Evolutionary conservation across 2,329 filamentous ascomycete genomes (phyloP).

Genomic region (Lomentospora prolificans): DNA sequence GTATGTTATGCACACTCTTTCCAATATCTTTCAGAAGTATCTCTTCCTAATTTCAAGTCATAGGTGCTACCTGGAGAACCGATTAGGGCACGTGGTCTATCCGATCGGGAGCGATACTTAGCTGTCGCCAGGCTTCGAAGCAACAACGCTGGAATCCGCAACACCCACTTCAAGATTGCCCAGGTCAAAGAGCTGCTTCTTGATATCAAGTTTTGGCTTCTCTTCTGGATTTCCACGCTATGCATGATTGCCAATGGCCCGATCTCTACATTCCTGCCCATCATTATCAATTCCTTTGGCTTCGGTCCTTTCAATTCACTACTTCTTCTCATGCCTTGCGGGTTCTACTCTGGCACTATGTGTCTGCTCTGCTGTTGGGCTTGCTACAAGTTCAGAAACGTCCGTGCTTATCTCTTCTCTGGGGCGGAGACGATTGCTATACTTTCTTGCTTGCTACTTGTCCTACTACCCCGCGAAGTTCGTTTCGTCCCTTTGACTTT

Average conservation of each 20-base stretch:
- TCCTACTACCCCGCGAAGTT: constrained; percentile 24
- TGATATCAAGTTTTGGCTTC: constrained; percentile 52
- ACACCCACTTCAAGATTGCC: constrained; percentile 36
- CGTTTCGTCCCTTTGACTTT: no score
- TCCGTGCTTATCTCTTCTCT: constrained; percentile 27
- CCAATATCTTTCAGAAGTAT: no score
- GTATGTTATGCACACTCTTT: background rate
- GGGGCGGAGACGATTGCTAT: constrained; percentile 30
- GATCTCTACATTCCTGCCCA: constrained; percentile 32
- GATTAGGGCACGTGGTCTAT: constrained; percentile 9
- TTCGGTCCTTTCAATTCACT: constrained; percentile 32
- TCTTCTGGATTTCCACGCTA: constrained; percentile 37
- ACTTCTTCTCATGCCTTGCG: constrained; percentile 30
- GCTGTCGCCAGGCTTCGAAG: constrained; percentile 41
- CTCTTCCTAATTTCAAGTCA: background rate
- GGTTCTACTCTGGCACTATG: constrained; percentile 24
- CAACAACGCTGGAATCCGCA: constrained; percentile 36
- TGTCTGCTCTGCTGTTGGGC: constrained; percentile 28
- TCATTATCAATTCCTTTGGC: constrained; percentile 35
- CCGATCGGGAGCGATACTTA: constrained; percentile 28
- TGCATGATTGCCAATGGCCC: constrained; percentile 33
- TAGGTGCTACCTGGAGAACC: constrained; percentile 10
- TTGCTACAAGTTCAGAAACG: constrained; percentile 24
- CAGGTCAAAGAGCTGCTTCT: constrained; percentile 43
- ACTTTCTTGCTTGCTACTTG: constrained; percentile 30